phyloP scores from a whole-genome alignment of 352 stramenopile species.

The Blastocystis sp. region DNA sequence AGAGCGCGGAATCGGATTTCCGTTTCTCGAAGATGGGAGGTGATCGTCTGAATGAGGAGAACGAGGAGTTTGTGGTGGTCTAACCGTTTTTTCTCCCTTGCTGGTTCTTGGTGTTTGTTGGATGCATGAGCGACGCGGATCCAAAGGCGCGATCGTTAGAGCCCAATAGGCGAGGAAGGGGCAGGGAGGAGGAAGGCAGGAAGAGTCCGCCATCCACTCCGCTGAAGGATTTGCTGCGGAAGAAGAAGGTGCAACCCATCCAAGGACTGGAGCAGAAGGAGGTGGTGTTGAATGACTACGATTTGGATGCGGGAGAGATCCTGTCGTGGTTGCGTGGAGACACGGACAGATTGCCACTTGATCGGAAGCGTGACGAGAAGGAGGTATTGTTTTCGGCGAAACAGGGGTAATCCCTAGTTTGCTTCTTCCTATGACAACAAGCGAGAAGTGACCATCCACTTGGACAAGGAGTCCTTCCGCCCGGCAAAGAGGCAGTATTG shows the following conservation, averaged over 20 bases:
- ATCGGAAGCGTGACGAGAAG: background rate
- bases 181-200: too few relatives aligned
- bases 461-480: background rate
- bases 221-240: too few relatives aligned
- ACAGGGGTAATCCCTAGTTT: background rate
- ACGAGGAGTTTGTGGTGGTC: constrained; percentile 34
- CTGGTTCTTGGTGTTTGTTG: too few relatives aligned
- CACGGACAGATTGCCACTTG: background rate
- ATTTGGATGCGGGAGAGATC: constrained; percentile 14
- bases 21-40: constrained; percentile 21
- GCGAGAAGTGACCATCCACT: background rate
- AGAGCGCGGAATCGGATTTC: constrained; percentile 13
- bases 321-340: constrained; percentile 1
- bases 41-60: constrained; percentile 27
- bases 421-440: background rate
- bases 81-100: background rate
- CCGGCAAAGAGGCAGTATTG: background rate
- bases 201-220: too few relatives aligned
- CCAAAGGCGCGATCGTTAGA: too few relatives aligned
- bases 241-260: too few relatives aligned
- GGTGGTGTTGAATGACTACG: constrained; percentile 11
- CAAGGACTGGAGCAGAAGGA: background rate
- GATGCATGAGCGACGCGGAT: too few relatives aligned
- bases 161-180: too few relatives aligned
- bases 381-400: background rate